Base-by-base conservation (phyloP, 306 rosid species). In the Cucurbita pepo region DNA sequence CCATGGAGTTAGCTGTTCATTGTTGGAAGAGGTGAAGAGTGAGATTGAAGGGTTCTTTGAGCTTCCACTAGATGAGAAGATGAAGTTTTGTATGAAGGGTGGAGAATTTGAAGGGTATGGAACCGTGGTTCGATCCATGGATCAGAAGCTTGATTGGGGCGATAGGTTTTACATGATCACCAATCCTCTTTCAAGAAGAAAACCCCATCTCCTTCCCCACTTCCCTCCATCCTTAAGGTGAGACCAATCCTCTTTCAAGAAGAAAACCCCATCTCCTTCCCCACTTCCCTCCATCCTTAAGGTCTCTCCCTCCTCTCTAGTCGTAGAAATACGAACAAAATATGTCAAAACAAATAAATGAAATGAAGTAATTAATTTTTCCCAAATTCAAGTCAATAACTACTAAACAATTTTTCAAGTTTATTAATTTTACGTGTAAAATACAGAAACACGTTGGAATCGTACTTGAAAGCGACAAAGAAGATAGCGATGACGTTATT, bases 71-170 rank as follows among this genome's bases (percentile, higher is more conserved):
- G 92, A 86, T 38, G 89, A 86, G 83, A 92, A 86, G 74, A 80
- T 22, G 79, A 89, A 80, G 56, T 89, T 83, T 73, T 55, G 79
- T 45, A 50, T 88, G 19, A 79, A 76, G 70, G 22, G 56, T 6
- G 96, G 89, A 18, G 96, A 89, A 45, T 57, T 79, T 82, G 92
- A 92, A 78, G 97, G 97, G 30, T 92, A 88, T 19, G 97, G 97
- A 83, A 57, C 78, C 10, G 54, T 80, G 3, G 75, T 80, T 21
- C 70, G 81, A 40, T 56, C 80, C 13, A 60, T 83, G 34, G 83
- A 88, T 67, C 89, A 89, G 75, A 92, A 88, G 56, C 89, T 86
- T 19, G 97, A 92, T 18, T 92, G 96, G 97, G 88, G 96, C 5
- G 91, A 89, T n/a, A 88, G 96, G 72, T 63, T 89, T 50, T 92